Conservation (phyloP, 2,329 filamentous ascomycete species). For the Paraphaeosphaeria minitans region DNA sequence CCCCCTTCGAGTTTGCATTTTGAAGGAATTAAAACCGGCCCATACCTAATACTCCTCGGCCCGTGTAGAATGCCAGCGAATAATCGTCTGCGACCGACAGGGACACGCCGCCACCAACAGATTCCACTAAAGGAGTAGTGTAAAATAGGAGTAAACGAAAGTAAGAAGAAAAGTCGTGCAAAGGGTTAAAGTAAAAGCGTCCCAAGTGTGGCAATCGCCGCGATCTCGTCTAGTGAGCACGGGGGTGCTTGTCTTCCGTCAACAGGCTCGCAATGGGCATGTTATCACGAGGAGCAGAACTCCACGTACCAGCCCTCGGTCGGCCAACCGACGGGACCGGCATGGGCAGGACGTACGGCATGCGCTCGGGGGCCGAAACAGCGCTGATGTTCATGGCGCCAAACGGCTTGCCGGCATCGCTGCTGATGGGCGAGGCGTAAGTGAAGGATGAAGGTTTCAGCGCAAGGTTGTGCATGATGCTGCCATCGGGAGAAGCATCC, state of each 20-base stretch:
- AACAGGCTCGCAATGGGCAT: slow-evolving; percentile 48
- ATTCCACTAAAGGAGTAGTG: slow-evolving; percentile 5
- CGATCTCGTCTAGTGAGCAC: slow-evolving; percentile 17
- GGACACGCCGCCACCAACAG: neutral
- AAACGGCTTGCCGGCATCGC: slow-evolving; percentile 39
- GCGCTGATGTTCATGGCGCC: slow-evolving; percentile 41
- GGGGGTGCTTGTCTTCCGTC: slow-evolving; percentile 46
- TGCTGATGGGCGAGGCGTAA: slow-evolving; percentile 37
- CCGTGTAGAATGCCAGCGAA: neutral
- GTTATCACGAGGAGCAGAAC: slow-evolving; percentile 43
- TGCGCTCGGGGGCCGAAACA: slow-evolving; percentile 40
- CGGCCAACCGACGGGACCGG: slow-evolving; percentile 42
- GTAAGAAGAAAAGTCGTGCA: slow-evolving; percentile 22
- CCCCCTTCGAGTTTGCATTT: neutral
- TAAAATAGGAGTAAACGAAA: slow-evolving; percentile 30
- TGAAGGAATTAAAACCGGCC: neutral
- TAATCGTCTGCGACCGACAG: slow-evolving; percentile 1
- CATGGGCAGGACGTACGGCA: slow-evolving; percentile 46
- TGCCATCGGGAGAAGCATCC: slow-evolving; percentile 46
- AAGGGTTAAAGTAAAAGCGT: slow-evolving; percentile 8
- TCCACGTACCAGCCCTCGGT: slow-evolving; percentile 42
- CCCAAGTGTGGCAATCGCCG: neutral
- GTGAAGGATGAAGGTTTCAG: slow-evolving; percentile 42
- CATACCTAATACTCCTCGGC: neutral
- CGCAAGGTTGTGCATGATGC: slow-evolving; percentile 42